Percentiles rank a stretch among this genome's conserved stretches.
Evolutionary conservation across 108 stramenopile genomes (phyloP).

Genomic region (Cylindrotheca fusiformis): DNA sequence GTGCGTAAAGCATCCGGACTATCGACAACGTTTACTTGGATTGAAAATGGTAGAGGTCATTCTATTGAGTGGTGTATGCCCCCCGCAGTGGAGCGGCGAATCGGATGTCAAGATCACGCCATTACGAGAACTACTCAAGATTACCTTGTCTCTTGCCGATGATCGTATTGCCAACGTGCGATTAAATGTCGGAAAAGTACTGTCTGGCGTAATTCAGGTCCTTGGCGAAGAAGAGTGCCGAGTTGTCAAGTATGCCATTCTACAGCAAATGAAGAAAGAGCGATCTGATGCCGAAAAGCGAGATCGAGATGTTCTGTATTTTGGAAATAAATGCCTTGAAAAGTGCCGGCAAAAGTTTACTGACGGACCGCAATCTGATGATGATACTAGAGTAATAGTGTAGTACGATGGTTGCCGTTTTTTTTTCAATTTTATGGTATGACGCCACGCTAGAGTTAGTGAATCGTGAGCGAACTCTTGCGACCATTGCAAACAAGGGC

Average conservation of each 20-base stretch:
- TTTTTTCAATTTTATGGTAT: too few relatives aligned
- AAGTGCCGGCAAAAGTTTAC: constrained; percentile 17
- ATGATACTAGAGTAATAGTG: background rate
- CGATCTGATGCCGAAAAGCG: constrained; percentile 36
- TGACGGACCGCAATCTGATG: background rate
- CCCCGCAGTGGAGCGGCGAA: constrained; percentile 36
- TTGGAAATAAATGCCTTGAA: constrained; percentile 45
- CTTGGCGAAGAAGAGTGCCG: constrained; percentile 64
- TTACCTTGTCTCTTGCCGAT: constrained; percentile 63
- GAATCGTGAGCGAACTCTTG: too few relatives aligned
- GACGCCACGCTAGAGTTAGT: too few relatives aligned
- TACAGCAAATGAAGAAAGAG: constrained; percentile 74
- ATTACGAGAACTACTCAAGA: constrained; percentile 55
- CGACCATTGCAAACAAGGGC: too few relatives aligned
- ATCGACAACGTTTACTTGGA: constrained; percentile 73
- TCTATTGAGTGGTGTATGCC: constrained; percentile 55
- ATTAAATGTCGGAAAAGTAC: constrained; percentile 77
- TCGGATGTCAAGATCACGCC: constrained; percentile 41
- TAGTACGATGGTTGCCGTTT: too few relatives aligned
- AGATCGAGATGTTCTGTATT: constrained; percentile 84
- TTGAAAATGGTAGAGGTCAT: constrained; percentile 86
- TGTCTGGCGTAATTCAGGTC: constrained; percentile 47
- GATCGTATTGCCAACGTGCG: constrained; percentile 84
- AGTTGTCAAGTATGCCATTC: constrained; percentile 49
- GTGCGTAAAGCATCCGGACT: constrained; percentile 60